These are phyloP conservation scores for Ilyonectria destructans DNA, from an alignment of 2,329 filamentous ascomycete species.

Conservation along the genomic window DNA sequence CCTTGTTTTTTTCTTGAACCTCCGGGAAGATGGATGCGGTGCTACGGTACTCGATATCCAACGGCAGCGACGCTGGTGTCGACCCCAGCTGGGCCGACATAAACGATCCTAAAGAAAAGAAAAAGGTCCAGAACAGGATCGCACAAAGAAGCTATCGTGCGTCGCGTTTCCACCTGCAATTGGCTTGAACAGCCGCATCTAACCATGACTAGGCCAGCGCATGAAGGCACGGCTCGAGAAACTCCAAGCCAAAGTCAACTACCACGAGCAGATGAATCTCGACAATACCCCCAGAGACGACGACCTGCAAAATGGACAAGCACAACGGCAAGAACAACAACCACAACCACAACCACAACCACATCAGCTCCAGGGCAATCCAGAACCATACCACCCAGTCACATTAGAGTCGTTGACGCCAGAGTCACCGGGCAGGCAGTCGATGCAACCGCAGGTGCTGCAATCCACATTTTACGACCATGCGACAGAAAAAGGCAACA, in stretches of 20 bases:
- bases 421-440: slow-evolving; percentile 10
- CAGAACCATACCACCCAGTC: slow-evolving; percentile 5
- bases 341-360: neutral
- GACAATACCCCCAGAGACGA: neutral
- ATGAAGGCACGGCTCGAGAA: slow-evolving; percentile 26
- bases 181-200: neutral
- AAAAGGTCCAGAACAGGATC: slow-evolving; percentile 28
- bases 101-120: slow-evolving; percentile 25
- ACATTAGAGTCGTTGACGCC: slow-evolving; percentile 18
- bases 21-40: neutral
- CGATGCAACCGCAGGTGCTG: slow-evolving; percentile 1
- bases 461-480: slow-evolving; percentile 15
- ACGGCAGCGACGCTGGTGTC: neutral
- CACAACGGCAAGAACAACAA: neutral
- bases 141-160: slow-evolving; percentile 25
- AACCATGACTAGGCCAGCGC: slow-evolving; percentile 17
- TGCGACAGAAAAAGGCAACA: neutral
- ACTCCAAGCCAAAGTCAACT: slow-evolving; percentile 24
- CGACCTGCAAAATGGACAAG: neutral
- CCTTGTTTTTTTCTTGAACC: neutral
- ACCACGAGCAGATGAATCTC: slow-evolving; percentile 22
- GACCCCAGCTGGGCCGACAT: slow-evolving; percentile 8
- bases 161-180: neutral
- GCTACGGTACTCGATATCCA: neutral
- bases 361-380: neutral